Evolutionary conservation across 139 green algal species (phyloP), one percentile per base, ranked within the genome.

Genomic region (Coccomyxa sp.): DNA sequence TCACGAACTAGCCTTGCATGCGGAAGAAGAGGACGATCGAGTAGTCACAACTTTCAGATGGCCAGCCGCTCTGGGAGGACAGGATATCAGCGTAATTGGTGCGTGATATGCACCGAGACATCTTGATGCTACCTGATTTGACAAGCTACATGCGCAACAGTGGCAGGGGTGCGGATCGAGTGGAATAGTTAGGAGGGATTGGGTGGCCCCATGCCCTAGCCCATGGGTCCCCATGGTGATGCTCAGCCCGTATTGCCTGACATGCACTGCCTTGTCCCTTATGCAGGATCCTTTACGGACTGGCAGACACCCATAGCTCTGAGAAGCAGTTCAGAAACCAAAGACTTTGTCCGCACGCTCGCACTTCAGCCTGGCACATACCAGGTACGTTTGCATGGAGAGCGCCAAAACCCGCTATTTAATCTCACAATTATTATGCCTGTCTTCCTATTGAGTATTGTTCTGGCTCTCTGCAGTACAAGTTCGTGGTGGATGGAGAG

Each of bases 401-500:
- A 28, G 9, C 10, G 38, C 38, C 38, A 51, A 51, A 11, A 51
- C 3, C 38, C 63, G 18, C 63, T 11, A 21, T 15, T 11, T 28
- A 15, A 21, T 71, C 63, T 71, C 63, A 21, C 28, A 59, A 16
- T 21, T 17, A 13, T 13, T 3, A 51, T 16, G 30, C 18, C n/a
- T 80, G 71, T 23, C 51, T 28, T 28, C 32, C 23, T 23, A 17
- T 57, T 51, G 38, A 51, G 7, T 7, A 58, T 75, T 27, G 45
- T 28, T 77, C 25, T 45, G n/a, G 21, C 16, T 57, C 16, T 57
- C 23, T 81, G 51, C 86, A 93, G 80, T 93, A 91, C 86, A 93
- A 93, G 71, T 93, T 82, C 71, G 63, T 90, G n/a, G 89, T 94
- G 57, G 90, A 95, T 60, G 89, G 83, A 11, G 74, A 85, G 28